phyloP scores from a whole-genome alignment of 2,329 filamentous ascomycete species.

The Colletotrichum lentis region DNA sequence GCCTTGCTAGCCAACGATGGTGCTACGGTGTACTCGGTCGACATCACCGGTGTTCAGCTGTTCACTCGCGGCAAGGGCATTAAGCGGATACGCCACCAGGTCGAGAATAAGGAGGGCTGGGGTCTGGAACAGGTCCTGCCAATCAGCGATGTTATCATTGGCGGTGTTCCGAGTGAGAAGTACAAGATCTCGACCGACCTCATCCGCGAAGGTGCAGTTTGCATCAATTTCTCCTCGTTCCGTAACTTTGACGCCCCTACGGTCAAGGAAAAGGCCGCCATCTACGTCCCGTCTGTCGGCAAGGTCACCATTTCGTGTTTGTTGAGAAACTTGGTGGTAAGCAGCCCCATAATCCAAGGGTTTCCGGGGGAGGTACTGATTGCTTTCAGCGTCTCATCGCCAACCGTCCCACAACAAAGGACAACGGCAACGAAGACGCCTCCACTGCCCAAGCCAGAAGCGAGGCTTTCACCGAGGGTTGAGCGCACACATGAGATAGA shows the following conservation, averaged over 20 bases:
- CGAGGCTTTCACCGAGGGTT: conserved; percentile 54
- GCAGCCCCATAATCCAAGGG: conserved; percentile 46
- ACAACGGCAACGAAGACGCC: conserved; percentile 45
- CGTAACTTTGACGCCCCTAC: conserved; percentile 88
- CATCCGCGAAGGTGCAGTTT: conserved; percentile 90
- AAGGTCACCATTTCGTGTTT: conserved; percentile 97
- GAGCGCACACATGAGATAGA: conserved; percentile 18
- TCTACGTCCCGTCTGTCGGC: conserved; percentile 95
- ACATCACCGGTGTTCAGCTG: conserved; percentile 88
- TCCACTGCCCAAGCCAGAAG: conserved; percentile 48
- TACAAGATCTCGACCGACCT: conserved; percentile 90
- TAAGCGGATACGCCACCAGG: conserved; percentile 84
- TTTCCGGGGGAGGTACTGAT: neutral
- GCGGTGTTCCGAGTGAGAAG: conserved; percentile 84
- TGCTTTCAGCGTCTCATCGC: conserved; percentile 59
- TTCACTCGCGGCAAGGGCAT: conserved; percentile 92
- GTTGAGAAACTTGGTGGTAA: conserved; percentile 85
- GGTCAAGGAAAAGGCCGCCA: conserved; percentile 93
- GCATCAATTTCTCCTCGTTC: conserved; percentile 97
- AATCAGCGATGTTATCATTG: conserved; percentile 92
- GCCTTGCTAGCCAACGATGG: conserved; percentile 96
- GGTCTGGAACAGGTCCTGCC: conserved; percentile 82
- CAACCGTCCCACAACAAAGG: conserved; percentile 54
- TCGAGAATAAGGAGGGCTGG: conserved; percentile 83
- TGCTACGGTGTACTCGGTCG: conserved; percentile 92